Evolutionary conservation across 116 monocot species (phyloP).

Genomic region (Trichopus zeylanicus): DNA sequence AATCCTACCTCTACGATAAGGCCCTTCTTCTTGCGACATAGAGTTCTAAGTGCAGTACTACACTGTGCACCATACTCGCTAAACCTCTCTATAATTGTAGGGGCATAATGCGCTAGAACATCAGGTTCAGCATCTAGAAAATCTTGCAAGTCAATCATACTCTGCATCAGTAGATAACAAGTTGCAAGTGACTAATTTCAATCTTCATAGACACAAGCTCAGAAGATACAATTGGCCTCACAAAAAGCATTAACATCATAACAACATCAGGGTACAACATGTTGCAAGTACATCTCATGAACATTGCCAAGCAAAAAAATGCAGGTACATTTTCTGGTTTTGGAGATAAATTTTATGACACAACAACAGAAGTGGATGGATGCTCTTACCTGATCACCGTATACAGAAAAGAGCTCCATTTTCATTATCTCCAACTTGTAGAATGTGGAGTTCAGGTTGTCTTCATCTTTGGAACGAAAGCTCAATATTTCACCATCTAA

Average conservation of each 20-base stretch:
- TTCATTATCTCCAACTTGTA: slow-evolving; percentile 71
- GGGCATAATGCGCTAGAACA: slow-evolving; percentile 54
- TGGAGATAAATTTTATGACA: no score
- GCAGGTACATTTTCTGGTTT: no score
- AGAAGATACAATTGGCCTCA: no score
- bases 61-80: slow-evolving; percentile 30
- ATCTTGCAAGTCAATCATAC: slow-evolving; percentile 39
- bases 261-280: background rate
- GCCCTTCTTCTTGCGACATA: slow-evolving; percentile 70
- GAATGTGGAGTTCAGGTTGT: slow-evolving; percentile 29
- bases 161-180: slow-evolving; percentile 21
- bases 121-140: slow-evolving; percentile 85
- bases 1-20: slow-evolving; percentile 48
- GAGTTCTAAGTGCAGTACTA: slow-evolving; percentile 47
- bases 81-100: slow-evolving; percentile 54
- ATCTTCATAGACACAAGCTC: background rate
- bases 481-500: slow-evolving; percentile 43
- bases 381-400: slow-evolving; percentile 57
- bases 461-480: slow-evolving; percentile 18
- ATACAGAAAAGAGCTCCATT: slow-evolving; percentile 62
- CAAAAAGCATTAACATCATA: background rate
- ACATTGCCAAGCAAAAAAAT: background rate
- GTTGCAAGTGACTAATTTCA: background rate
- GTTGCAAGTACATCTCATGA: background rate
- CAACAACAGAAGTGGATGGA: background rate